Evolutionary conservation across 2,329 filamentous ascomycete species (phyloP), one percentile per base, ranked within the genome.

Genomic region (Talaromyces sp.): DNA sequence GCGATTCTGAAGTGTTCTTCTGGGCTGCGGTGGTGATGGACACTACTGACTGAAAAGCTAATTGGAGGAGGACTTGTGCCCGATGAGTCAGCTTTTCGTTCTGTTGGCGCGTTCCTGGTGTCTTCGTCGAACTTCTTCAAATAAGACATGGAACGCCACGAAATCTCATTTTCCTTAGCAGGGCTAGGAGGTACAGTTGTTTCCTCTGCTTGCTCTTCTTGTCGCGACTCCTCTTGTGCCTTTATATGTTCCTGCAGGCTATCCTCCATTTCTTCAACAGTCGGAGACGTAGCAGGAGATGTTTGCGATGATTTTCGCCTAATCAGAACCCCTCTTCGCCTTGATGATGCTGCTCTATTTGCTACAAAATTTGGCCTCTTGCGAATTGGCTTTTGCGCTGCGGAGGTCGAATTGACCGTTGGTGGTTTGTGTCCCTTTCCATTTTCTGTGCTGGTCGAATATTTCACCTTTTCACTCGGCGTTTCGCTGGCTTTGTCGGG

Each of bases 241-340:
- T 47, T 35, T 19, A 39, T 25, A 10, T 61, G 39, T 33, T 57
- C 43, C 2, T 57, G 50, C 5, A 47, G 43, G 35, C n/a, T 50
- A n/a, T 62, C 54, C 19, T 57, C 58, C 41, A 31, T 31, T 25
- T 39, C 45, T 39, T 64, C 62, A 43, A 67, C 54, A 22, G 64
- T 33, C 15, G 64, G 64, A 56, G 64, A 58, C 4, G 60, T 41
- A 17, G 62, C 54, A n/a, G 72, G 71, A 9, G 72, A 69, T 17
- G 71, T 65, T 63, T 78, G 76, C 5, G 76, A 76, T 8, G 77
- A 78, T 66, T 75, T 78, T 65, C 75, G 74, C 39, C 76, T 73
- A 60, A 71, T 70, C 13, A 75, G 66, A 3, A 74, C 70, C 7
- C 76, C 74, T 15, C 75, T 74, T 57, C 73, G 73, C 63, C 71